Base-by-base conservation (phyloP, 768 basidiomycete species). In the Agaricus subrufescens region DNA sequence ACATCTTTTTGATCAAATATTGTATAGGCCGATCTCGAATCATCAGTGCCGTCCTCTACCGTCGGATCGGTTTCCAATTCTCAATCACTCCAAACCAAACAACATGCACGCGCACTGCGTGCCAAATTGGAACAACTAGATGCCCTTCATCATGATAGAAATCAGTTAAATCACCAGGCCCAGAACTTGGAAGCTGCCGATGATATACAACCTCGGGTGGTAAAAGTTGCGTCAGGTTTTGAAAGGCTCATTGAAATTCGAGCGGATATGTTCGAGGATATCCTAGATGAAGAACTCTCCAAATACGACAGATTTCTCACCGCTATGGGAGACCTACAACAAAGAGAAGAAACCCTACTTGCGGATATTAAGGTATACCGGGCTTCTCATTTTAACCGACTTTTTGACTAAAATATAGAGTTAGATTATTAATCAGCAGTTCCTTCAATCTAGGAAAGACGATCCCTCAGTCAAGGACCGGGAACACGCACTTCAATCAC, bases 211-310 rank as follows among this genome's bases (percentile, higher is more conserved):
- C 72, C 80, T 5, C 79, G 81, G 1, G 82, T 98, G 25, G 62
- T 89, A 60, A 78, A 75, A 50, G 84, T 84, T 25, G 84, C 91
- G 0, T 74, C 79, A 14, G 80, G 81, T 2, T 77, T 94, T 45
- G 85, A 87, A 50, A 77, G 80, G 26, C 78, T 87, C 67, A 72
- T 75, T 3, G 85, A 92, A 62, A 81, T 92, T 15, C 84, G 86
- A 37, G 85, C 95, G 0, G 88, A 85, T 25, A 88, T 89, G 86
- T 98, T 98, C 66, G 91, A 94, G 64, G 87, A 89, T 53, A 74
- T 91, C 11, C 81, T 87, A 29, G 87, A 92, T 54, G 80, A 84
- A 58, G 89, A 91, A 63, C 69, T 98, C 50, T 79, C 78, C 0
- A 94, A 94, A 70, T 95, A 93, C 60, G 89, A 91, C 56, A 80